Evolutionary conservation across 2,329 filamentous ascomycete genomes (phyloP).

Genomic region (Gliomastix tumulicola): DNA sequence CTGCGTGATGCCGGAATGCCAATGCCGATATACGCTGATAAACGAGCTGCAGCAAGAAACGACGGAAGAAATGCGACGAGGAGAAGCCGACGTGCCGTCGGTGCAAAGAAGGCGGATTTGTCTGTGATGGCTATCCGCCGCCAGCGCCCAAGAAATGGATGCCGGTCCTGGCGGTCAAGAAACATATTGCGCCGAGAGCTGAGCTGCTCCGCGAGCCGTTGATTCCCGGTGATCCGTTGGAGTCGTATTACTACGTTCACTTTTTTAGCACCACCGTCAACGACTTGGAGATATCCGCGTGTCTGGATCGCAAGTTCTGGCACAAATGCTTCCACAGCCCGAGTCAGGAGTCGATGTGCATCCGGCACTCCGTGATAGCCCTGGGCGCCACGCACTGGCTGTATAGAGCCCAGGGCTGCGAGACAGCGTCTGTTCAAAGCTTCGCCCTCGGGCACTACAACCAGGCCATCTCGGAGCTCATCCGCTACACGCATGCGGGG

Average conservation of each 20-base stretch:
- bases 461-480: constrained; percentile 2
- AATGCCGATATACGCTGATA: no score
- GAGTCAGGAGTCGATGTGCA: neutral
- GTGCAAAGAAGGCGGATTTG: constrained; percentile 2
- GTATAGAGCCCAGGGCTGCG: neutral
- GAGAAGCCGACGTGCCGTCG: constrained; percentile 2
- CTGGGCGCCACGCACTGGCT: constrained; percentile 3
- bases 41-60: no score
- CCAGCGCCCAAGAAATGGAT: no score
- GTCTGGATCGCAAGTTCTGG: no score
- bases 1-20: no score
- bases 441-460: constrained; percentile 2
- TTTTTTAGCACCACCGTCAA: constrained; percentile 2
- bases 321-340: neutral
- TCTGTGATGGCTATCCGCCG: constrained; percentile 4
- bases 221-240: constrained; percentile 1
- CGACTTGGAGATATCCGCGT: no score
- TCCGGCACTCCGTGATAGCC: constrained; percentile 1
- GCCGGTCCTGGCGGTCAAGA: no score
- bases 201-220: neutral
- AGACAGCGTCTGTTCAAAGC: neutral
- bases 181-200: neutral
- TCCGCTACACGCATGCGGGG: neutral
- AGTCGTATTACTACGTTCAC: constrained; percentile 2
- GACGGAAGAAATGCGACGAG: constrained; percentile 5